Base-by-base conservation (phyloP, 2,329 filamentous ascomycete genomes). In the Tolypocladium endophyticum region DNA sequence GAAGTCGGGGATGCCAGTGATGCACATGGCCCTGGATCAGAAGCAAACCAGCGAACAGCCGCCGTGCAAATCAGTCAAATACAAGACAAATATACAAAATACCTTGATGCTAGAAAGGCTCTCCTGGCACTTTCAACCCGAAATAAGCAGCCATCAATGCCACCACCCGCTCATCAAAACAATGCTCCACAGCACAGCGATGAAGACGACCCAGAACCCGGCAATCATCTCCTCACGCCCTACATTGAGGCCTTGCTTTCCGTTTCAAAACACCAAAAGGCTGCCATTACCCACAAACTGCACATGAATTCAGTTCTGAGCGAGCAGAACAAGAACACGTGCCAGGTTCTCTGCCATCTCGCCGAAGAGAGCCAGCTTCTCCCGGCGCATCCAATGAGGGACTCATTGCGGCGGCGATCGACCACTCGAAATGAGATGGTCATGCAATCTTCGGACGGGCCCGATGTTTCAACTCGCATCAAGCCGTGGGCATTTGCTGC, bases 321-420 rank as follows among this genome's bases (percentile, higher is more conserved):
- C 25, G 81, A 77, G 62, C 78, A 85, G 63, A 73, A 76, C 28
- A 79, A 80, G 61, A 79, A 83, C 14, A 75, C 76, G 18, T 73
- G 74, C 58, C 78, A 82, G 67, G 68, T 73, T 1, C 72, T 87
- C 9, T 77, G 79, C 56, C 81, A 79, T 60, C 73, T 87, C 3
- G 77, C 79, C 14, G 81, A 87, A 56, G 84, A 87, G 67, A 87
- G 85, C 65, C 83, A 85, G 63, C 72, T 88, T 20, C 75, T 88
- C 16, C 79, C 79, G 1, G 72, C 75, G 11, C 77, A 85, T 62
- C 78, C 81, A 0, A 71, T 76, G 64, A 74, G 77, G 3, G 69
- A 67, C 25, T 67, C 69, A 3, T 60, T 61, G 8, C 73, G 71
- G 47, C 65, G 70, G 20, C 71, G 73, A 28, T 71, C 72, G n/a